phyloP scores from a whole-genome alignment of 129 eudicot genomes.

The Chrysanthemum seticuspe region DNA sequence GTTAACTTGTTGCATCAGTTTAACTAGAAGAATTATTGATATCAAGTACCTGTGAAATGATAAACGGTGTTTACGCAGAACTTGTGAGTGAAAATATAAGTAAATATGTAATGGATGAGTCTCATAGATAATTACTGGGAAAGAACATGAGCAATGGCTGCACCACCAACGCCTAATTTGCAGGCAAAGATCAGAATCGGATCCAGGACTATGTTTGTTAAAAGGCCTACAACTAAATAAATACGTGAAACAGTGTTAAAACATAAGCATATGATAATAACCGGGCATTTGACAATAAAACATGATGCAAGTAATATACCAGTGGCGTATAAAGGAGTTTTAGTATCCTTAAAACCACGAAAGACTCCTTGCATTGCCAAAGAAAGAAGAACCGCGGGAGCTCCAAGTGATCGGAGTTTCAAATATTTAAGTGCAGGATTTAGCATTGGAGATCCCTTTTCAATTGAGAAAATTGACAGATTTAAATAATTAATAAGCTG shows the following conservation, averaged over 20 bases:
- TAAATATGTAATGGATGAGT: too few relatives aligned
- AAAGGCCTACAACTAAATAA: conserved; percentile 58
- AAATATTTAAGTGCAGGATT: conserved; percentile 41
- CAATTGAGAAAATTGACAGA: neutral
- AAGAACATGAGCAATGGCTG: conserved; percentile 82
- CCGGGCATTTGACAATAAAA: neutral
- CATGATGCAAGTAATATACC: conserved; percentile 32
- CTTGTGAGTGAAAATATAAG: neutral
- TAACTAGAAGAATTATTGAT: conserved; percentile 39
- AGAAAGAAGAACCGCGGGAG: conserved; percentile 55
- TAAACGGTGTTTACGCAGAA: conserved; percentile 13
- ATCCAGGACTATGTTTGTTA: conserved; percentile 55
- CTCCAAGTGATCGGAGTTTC: conserved; percentile 44
- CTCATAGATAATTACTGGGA: conserved; percentile 54
- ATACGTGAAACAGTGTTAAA: neutral
- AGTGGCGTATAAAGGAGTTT: conserved; percentile 59
- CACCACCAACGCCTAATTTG: conserved; percentile 66
- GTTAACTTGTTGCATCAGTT: conserved; percentile 46
- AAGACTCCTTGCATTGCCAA: conserved; percentile 61
- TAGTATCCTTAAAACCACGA: conserved; percentile 51
- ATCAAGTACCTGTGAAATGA: conserved; percentile 48
- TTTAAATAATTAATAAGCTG: neutral
- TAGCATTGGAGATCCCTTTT: conserved; percentile 44
- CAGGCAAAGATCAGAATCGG: conserved; percentile 63
- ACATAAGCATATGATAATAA: too few relatives aligned